Evolutionary conservation across 176 grass and related monocot species (phyloP), one percentile per base, ranked within the genome.

Genomic region (Triticum monococcum): DNA sequence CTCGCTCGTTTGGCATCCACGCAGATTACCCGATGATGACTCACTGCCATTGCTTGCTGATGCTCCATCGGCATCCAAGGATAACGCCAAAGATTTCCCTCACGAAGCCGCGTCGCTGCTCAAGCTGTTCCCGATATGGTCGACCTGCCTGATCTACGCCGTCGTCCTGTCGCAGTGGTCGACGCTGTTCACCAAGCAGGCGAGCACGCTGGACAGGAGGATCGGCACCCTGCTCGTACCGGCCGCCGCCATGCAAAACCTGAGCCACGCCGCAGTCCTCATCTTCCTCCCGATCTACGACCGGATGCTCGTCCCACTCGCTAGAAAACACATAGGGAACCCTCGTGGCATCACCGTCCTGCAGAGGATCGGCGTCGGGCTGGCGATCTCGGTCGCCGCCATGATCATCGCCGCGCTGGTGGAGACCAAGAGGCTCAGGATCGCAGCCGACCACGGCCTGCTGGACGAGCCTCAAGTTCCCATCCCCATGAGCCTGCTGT

Each of bases 101-200:
- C 38, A 20, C 5, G 67, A 52, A 50, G 45, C 81, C 24, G 22
- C 75, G 3, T 12, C 75, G 24, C 18, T 88, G 40, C 20, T 86
- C 18, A 64, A 11, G 10, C 25, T 93, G 64, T 79, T 93, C 22
- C 81, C 85, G 16, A 93, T 93, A 54, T 88, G 91, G 91, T 85
- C 91, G 8, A 20, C 81, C 1, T 81, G 81, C 81, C 52, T 94
- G n/a, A 73, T 87, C 17, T 89, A 89, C 25, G 26, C 80, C 5
- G 13, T 61, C 40, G 57, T 75, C 11, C 37, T 75, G 18, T 25
- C 87, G 1, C 87, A 87, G 30, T 37, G 64, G 2, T 18, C 36
- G 7, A 94, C 89, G 9, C 79, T 94, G 26, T 91, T 91, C 84
- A 85, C 84, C 3, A 94, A 91, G 32, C 79, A 91, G 73, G 85